Evolutionary conservation across 805 yeast genomes (phyloP), one percentile per base, ranked within the genome.

Genomic region (Saccharomyces cerevisiae): DNA sequence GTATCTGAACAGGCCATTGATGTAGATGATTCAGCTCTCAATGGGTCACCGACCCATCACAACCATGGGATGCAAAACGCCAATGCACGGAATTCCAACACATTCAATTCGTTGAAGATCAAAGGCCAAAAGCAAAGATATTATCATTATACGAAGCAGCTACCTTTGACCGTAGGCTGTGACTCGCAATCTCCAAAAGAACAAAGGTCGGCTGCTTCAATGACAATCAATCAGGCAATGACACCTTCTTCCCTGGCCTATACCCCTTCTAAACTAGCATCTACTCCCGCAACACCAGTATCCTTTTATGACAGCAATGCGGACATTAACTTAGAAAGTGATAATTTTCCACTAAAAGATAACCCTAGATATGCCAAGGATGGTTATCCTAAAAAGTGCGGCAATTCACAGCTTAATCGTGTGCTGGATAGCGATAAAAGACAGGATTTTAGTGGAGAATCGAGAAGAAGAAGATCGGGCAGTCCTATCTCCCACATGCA

Each of bases 101-200:
- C 59, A 46, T 61, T 55, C 51, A 68, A 67, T 51, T 55, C 70
- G 2, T 52, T 68, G 30, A 68, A 67, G 53, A 68, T 67, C 14
- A 65, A 62, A 53, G 61, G 67, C 47, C 71, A 68, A 54, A 68
- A 67, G 53, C 69, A 68, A 52, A 58, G 71, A 50, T 68, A 67
- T 50, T 62, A 59, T 46, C 64, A 64, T 32, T 66, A 68, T 52
- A 63, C 68, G 9, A 67, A 66, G 50, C 69, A 67, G 41, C 27
- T 64, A n/a, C 65, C 65, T 24, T 55, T 59, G 17, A 58, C 54
- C 41, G 54, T 55, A n/a, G 48, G 47, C 11, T 48, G 56, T 26
- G 49, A 64, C 49, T 32, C 64, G 11, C 69, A 65, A 48, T 50
- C 65, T 3, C 53, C 64, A 21, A 61, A 53, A 22, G 66, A 64